Percentiles rank a stretch among this genome's conserved stretches.
phyloP scores from a whole-genome alignment of 176 grass and related monocot genomes.

The Tillandsia fasciculata region DNA sequence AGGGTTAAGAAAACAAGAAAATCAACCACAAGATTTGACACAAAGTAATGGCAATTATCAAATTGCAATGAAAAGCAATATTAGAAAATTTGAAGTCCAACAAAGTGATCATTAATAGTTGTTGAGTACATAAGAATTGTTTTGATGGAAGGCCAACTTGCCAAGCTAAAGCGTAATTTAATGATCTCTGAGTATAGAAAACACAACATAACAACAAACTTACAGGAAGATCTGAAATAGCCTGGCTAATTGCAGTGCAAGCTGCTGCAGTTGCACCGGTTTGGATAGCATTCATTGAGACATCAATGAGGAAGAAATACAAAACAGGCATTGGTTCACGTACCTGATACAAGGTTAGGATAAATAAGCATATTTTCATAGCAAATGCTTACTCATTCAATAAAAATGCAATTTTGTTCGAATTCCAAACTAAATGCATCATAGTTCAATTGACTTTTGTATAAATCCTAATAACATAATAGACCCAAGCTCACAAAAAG shows the following conservation, averaged over 20 bases:
- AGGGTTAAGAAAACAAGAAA: neutral
- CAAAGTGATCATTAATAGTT: too few species aligned
- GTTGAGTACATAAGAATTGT: too few species aligned
- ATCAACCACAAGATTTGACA: neutral
- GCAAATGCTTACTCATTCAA: neutral
- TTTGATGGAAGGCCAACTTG: too few species aligned
- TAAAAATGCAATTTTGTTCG: slow-evolving; percentile 7
- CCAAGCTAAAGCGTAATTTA: neutral
- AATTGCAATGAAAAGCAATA: too few species aligned
- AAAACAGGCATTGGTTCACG: slow-evolving; percentile 97
- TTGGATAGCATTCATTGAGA: slow-evolving; percentile 87
- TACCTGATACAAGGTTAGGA: slow-evolving; percentile 45
- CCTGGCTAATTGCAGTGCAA: slow-evolving; percentile 82
- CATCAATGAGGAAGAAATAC: slow-evolving; percentile 93
- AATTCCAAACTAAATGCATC: too few species aligned
- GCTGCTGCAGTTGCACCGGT: slow-evolving; percentile 87
- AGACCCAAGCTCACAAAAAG: too few species aligned
- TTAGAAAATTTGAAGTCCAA: too few species aligned
- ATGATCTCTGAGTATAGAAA: neutral
- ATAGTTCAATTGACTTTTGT: too few species aligned
- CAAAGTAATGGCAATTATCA: too few species aligned
- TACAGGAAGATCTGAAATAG: slow-evolving; percentile 90
- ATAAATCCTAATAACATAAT: too few species aligned
- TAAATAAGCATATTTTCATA: neutral
- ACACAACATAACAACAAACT: slow-evolving; percentile 22